These are phyloP conservation scores for Salicornia ramosissima DNA, from an alignment of 148 eudicot genomes.

Conservation along the genomic window DNA sequence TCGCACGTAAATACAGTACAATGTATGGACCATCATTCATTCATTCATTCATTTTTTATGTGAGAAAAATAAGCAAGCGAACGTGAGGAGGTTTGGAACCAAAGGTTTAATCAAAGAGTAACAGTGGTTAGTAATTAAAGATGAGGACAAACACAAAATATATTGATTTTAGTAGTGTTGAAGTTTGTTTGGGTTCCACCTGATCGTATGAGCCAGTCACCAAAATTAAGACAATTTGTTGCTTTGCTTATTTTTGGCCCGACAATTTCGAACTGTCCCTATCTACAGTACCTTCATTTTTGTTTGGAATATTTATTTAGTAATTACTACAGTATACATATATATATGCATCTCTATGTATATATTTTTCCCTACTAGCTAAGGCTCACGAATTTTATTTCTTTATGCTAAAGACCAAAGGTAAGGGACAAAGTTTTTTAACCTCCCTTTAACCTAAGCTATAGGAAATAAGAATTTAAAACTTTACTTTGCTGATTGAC, in stretches of 20 bases:
- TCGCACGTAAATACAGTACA: no score
- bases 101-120: no score
- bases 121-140: no score
- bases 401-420: background rate
- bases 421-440: background rate
- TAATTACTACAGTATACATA: no score
- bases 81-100: no score
- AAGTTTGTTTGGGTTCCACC: conserved; percentile 18
- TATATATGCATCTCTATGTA: background rate
- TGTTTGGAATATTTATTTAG: conserved; percentile 4
- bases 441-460: no score
- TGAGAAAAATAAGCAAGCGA: no score
- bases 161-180: no score
- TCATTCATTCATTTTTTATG: no score
- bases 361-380: background rate
- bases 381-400: background rate
- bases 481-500: no score
- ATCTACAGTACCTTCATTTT: background rate
- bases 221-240: conserved; percentile 15
- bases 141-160: conserved; percentile 18
- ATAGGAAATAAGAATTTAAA: no score
- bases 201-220: conserved; percentile 9
- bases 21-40: no score
- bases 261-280: conserved; percentile 26
- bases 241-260: conserved; percentile 9